Conservation (phyloP, 306 rosid species). For the Vigna radiata region DNA sequence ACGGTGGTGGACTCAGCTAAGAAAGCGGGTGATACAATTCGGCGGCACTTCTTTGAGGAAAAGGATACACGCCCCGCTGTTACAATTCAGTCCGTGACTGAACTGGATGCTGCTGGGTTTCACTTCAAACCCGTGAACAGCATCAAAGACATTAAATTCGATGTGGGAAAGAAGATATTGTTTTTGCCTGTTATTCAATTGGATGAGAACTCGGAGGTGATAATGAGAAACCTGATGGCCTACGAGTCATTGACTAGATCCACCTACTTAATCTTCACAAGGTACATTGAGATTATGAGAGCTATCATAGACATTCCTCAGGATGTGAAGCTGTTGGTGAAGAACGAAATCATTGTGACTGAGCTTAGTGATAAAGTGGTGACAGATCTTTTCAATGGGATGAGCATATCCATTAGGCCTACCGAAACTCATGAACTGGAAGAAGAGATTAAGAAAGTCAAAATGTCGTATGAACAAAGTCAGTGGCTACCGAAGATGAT, state of each 20-base stretch:
- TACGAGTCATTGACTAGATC: background rate
- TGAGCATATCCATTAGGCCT: background rate
- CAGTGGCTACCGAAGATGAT: background rate
- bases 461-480: background rate
- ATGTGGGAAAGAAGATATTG: background rate
- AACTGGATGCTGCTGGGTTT: conserved; percentile 23
- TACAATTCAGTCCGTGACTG: background rate
- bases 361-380: background rate
- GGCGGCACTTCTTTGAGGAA: background rate
- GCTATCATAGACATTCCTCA: conserved; percentile 4
- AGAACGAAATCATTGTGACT: background rate
- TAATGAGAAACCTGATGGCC: background rate
- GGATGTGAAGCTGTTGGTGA: conserved; percentile 40
- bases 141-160: conserved; percentile 6
- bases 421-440: background rate
- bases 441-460: background rate
- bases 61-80: background rate
- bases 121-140: background rate
- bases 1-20: background rate
- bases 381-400: conserved; percentile 34
- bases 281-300: conserved; percentile 43
- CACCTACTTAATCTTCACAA: background rate
- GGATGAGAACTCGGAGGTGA: background rate
- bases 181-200: conserved; percentile 27
- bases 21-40: background rate